phyloP scores from a whole-genome alignment of 805 yeast genomes.

The Yarrowia yakushimensis region DNA sequence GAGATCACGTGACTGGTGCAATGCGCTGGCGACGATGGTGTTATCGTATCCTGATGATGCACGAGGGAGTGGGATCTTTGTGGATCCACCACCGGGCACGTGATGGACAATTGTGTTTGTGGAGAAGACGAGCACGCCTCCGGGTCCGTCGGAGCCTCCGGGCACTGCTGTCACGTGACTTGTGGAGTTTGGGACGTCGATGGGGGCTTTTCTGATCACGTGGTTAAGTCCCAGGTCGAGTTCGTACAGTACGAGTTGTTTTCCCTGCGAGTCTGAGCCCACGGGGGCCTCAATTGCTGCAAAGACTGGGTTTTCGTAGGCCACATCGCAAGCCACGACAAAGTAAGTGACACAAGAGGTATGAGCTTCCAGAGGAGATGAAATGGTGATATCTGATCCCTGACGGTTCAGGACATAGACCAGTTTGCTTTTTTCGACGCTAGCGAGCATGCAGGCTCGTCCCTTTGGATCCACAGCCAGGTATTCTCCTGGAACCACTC shows the following conservation, averaged over 20 bases:
- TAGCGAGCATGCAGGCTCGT: slow-evolving; percentile 65
- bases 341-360: slow-evolving; percentile 52
- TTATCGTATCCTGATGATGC: not conserved
- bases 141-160: slow-evolving; percentile 63
- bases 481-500: slow-evolving; percentile 72
- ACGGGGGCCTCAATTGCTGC: slow-evolving; percentile 49
- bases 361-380: slow-evolving; percentile 73
- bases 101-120: not conserved
- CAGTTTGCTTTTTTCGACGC: slow-evolving; percentile 71
- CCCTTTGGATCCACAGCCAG: slow-evolving; percentile 67
- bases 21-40: slow-evolving; percentile 52
- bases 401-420: slow-evolving; percentile 61
- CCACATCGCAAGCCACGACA: slow-evolving; percentile 64
- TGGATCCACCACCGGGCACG: not conserved
- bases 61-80: not conserved
- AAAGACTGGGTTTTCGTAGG: slow-evolving; percentile 79
- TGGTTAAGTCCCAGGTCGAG: slow-evolving; percentile 83
- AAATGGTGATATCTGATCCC: slow-evolving; percentile 47
- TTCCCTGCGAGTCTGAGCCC: slow-evolving; percentile 48
- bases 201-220: slow-evolving; percentile 53
- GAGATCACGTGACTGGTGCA: slow-evolving; percentile 59
- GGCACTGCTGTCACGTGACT: slow-evolving; percentile 65
- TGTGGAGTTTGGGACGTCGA: slow-evolving; percentile 42
- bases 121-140: slow-evolving; percentile 61
- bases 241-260: slow-evolving; percentile 63